A percentile compares a stretch with the other conserved stretches of the same genome.
Conservation (phyloP, 768 basidiomycete genomes). For the Hygrocybe punicea region DNA sequence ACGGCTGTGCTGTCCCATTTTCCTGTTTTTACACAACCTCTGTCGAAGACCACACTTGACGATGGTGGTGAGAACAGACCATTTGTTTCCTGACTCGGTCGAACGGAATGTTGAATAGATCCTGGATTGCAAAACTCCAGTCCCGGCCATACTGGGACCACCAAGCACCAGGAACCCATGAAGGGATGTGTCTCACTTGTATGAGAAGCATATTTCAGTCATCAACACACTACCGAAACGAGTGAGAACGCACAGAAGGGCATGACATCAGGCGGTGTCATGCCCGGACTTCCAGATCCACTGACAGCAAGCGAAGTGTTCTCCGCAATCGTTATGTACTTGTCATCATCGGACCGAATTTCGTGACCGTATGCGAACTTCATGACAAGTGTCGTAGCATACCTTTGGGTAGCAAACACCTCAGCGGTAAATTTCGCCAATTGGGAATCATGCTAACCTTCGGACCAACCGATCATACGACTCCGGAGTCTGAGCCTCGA, state of each 20-base stretch:
- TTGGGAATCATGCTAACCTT: neutral
- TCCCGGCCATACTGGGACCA: neutral
- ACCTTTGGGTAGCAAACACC: conserved; percentile 10
- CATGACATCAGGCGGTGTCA: conserved; percentile 2
- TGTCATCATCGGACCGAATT: conserved; percentile 11
- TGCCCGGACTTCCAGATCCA: conserved; percentile 10
- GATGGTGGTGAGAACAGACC: neutral
- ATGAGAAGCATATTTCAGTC: neutral
- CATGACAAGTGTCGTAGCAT: conserved; percentile 15
- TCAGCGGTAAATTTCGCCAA: neutral
- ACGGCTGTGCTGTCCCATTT: neutral
- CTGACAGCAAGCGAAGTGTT: neutral
- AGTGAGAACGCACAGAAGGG: no score
- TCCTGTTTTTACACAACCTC: neutral
- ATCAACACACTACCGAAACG: neutral
- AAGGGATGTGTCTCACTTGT: neutral
- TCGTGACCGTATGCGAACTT: conserved; percentile 10
- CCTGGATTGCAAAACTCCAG: neutral
- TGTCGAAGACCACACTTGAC: neutral
- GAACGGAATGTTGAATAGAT: conserved; percentile 3
- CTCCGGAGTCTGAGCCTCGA: conserved; percentile 21
- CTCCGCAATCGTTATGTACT: conserved; percentile 10
- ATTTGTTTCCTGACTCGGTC: neutral
- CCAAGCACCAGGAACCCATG: neutral
- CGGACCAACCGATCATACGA: conserved; percentile 5